phyloP scores from a whole-genome alignment of 78 protist species.

The Mantamonas sphyraenae region DNA sequence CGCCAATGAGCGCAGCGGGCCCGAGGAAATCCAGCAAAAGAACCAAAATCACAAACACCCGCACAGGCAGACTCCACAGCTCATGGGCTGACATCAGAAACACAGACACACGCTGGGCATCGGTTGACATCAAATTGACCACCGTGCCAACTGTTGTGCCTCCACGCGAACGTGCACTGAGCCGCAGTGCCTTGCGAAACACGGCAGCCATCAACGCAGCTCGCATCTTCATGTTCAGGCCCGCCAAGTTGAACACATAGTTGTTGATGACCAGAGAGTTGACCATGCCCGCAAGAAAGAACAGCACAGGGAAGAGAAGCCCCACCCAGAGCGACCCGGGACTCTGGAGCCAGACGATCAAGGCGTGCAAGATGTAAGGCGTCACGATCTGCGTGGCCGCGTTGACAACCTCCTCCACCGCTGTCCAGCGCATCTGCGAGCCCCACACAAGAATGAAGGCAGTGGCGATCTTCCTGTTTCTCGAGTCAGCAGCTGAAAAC shows the following conservation, averaged over 20 bases:
- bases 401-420: too few species aligned
- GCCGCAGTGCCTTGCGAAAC: background rate
- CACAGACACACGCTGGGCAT: background rate
- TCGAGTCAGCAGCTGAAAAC: too few species aligned
- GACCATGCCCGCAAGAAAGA: background rate
- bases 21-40: slow-evolving; percentile 34
- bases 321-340: too few species aligned
- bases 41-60: background rate
- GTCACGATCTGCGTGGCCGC: background rate
- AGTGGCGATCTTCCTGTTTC: too few species aligned
- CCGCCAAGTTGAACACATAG: background rate
- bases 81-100: background rate
- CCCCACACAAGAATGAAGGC: too few species aligned
- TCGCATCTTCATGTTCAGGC: background rate
- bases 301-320: background rate
- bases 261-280: background rate
- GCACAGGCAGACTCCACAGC: background rate
- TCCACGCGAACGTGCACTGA: background rate
- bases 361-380: background rate
- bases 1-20: slow-evolving; percentile 34
- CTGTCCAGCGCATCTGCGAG: too few species aligned
- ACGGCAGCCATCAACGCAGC: background rate
- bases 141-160: background rate
- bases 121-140: slow-evolving; percentile 1
- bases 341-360: background rate